Evolutionary conservation across 306 rosid species (phyloP).

Genomic region (Luffa aegyptiaca): DNA sequence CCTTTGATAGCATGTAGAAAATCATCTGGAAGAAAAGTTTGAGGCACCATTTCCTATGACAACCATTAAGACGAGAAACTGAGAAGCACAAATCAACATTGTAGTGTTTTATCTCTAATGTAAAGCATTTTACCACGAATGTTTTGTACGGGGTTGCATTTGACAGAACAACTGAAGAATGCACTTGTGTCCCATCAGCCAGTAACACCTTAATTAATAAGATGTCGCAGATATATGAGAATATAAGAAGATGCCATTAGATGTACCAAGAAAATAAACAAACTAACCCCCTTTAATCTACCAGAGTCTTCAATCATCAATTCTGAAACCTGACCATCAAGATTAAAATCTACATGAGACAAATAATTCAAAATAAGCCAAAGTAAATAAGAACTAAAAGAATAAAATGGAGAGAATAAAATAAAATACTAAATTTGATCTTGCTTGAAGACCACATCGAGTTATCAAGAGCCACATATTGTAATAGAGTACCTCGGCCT

Average conservation of each 20-base stretch:
- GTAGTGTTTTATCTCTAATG: not conserved
- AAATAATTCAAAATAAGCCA: not conserved
- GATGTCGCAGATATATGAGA: not conserved
- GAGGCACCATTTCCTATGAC: conserved; percentile 53
- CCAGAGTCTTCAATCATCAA: conserved; percentile 47
- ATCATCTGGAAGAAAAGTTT: conserved; percentile 42
- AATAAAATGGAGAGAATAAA: not conserved
- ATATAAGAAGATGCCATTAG: not conserved
- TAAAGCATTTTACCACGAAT: conserved; percentile 39
- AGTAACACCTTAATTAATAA: conserved; percentile 35
- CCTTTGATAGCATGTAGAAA: conserved; percentile 42
- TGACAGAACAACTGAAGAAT: conserved; percentile 52
- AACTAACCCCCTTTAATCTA: conserved; percentile 63
- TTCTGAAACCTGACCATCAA: conserved; percentile 41
- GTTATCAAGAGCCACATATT: not conserved
- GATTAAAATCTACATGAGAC: not conserved
- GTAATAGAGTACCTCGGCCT: conserved; percentile 40
- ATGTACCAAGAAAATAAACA: conserved; percentile 17
- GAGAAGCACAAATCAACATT: not conserved
- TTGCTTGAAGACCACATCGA: not conserved
- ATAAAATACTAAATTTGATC: not conserved
- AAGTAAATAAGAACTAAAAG: not conserved
- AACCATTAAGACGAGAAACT: not conserved
- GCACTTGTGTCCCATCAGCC: conserved; percentile 55
- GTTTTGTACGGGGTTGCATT: conserved; percentile 71